Percentiles rank a stretch among this genome's conserved stretches.
Evolutionary conservation across 345 rosid genomes (phyloP).

Genomic region (Lumnitzera racemosa): DNA sequence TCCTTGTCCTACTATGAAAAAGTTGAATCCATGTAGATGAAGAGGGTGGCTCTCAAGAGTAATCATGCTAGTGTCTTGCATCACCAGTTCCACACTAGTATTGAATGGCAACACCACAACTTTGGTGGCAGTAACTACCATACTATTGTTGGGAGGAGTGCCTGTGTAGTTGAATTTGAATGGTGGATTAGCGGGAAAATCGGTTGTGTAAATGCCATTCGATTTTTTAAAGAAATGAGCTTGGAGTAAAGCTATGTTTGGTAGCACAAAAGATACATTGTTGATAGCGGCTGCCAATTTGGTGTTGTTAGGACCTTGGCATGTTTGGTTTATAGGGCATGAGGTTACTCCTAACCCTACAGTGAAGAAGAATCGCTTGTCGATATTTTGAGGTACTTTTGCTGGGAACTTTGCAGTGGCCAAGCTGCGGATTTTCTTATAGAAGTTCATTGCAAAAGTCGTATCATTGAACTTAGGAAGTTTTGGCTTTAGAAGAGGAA

Average conservation of each 20-base stretch:
- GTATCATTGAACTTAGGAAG: conserved; percentile 45
- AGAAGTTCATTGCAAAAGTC: conserved; percentile 23
- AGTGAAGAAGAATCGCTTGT: conserved; percentile 37
- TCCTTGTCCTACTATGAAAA: conserved; percentile 42
- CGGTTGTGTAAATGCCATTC: conserved; percentile 33
- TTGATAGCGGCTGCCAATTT: conserved; percentile 33
- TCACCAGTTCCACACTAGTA: conserved; percentile 38
- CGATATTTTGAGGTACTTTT: conserved; percentile 35
- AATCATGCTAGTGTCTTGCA: conserved; percentile 47
- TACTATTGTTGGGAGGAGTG: conserved; percentile 29
- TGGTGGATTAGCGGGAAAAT: conserved; percentile 39
- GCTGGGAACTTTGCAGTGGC: conserved; percentile 34
- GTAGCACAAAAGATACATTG: conserved; percentile 42
- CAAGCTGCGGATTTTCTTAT: conserved; percentile 32
- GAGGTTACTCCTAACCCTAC: conserved; percentile 40
- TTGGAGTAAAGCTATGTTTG: conserved; percentile 33
- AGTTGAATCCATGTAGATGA: conserved; percentile 50
- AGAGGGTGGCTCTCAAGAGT: conserved; percentile 48
- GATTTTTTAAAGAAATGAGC: conserved; percentile 40
- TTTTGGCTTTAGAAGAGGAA: conserved; percentile 23
- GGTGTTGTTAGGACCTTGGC: conserved; percentile 45
- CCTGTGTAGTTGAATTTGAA: conserved; percentile 51
- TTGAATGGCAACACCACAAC: conserved; percentile 29
- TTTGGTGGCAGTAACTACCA: conserved; percentile 35
- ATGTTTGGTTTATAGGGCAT: conserved; percentile 29